Conservation (phyloP, 2,329 filamentous ascomycete species). For the Dactylellina cionopaga region DNA sequence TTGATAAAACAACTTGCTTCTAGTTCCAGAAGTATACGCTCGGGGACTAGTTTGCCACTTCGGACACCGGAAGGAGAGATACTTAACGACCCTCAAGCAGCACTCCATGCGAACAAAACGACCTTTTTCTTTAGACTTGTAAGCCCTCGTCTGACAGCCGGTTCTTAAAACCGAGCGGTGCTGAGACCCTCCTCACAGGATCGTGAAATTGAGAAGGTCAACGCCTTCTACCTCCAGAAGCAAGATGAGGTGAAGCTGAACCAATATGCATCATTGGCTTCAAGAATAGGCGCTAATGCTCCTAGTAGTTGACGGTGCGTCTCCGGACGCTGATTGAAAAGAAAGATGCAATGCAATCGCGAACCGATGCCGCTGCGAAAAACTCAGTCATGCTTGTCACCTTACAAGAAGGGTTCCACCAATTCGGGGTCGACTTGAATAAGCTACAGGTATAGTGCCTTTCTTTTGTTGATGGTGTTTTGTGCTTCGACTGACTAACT, state of each 20-base stretch:
- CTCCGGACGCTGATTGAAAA: slow-evolving; percentile 93
- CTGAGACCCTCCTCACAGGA: slow-evolving; percentile 69
- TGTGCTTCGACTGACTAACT: slow-evolving; percentile 11
- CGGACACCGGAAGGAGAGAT: slow-evolving; percentile 51
- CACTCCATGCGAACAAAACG: slow-evolving; percentile 94
- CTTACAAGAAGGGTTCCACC: slow-evolving; percentile 93
- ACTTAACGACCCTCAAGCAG: slow-evolving; percentile 77
- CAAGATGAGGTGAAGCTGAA: slow-evolving; percentile 80
- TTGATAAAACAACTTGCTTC: slow-evolving; percentile 52
- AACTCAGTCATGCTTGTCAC: slow-evolving; percentile 93
- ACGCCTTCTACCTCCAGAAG: slow-evolving; percentile 96
- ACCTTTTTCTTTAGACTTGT: slow-evolving; percentile 99
- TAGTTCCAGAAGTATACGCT: slow-evolving; percentile 49
- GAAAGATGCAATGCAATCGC: slow-evolving; percentile 87
- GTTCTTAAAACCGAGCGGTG: slow-evolving; percentile 4
- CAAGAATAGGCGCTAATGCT: slow-evolving; percentile 17
- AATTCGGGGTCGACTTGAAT: slow-evolving; percentile 95
- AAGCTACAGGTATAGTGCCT: slow-evolving; percentile 75
- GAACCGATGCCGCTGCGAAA: slow-evolving; percentile 79
- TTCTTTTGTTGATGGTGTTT: not conserved
- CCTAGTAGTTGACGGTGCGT: slow-evolving; percentile 82
- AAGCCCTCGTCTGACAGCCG: slow-evolving; percentile 59
- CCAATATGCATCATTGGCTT: slow-evolving; percentile 51
- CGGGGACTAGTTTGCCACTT: slow-evolving; percentile 35
- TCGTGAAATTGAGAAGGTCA: slow-evolving; percentile 97